A percentile compares a stretch with the other conserved stretches of the same genome.
Evolutionary conservation across 140 eudicot genomes (phyloP).

Genomic region (Senecio squalidus): DNA sequence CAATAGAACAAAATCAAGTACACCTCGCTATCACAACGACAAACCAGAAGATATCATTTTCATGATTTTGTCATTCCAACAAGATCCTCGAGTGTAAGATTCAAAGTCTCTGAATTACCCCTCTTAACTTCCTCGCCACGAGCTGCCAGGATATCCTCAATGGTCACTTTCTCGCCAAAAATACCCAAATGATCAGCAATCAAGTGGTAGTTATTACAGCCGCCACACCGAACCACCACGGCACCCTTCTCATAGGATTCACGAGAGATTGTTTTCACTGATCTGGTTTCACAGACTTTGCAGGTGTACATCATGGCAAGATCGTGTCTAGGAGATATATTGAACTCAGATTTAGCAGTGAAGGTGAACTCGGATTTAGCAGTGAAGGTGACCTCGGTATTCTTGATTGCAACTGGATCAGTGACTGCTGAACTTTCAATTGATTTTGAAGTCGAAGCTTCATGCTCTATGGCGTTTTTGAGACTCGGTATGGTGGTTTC

Average conservation of each 20-base stretch:
- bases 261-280: constrained; percentile 70
- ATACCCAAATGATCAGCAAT: constrained; percentile 86
- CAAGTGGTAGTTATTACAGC: constrained; percentile 77
- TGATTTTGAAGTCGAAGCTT: constrained; percentile 27
- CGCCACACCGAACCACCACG: constrained; percentile 82
- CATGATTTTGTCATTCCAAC: constrained; percentile 57
- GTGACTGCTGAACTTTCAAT: constrained; percentile 11
- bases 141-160: constrained; percentile 82
- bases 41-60: background rate
- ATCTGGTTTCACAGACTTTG: constrained; percentile 78
- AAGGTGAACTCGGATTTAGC: constrained; percentile 37
- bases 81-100: constrained; percentile 82
- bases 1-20: background rate
- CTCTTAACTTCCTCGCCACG: constrained; percentile 80
- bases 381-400: constrained; percentile 20
- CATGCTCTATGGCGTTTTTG: constrained; percentile 19
- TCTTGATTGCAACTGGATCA: constrained; percentile 19
- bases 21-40: background rate
- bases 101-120: constrained; percentile 66
- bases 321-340: constrained; percentile 75
- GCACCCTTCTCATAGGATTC: constrained; percentile 89
- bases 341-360: constrained; percentile 53
- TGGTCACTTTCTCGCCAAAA: constrained; percentile 78
- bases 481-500: constrained; percentile 28
- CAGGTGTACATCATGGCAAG: constrained; percentile 85